These are phyloP conservation scores for Flaveria sonorensis DNA, from an alignment of 129 eudicot species.

Conservation along the genomic window DNA sequence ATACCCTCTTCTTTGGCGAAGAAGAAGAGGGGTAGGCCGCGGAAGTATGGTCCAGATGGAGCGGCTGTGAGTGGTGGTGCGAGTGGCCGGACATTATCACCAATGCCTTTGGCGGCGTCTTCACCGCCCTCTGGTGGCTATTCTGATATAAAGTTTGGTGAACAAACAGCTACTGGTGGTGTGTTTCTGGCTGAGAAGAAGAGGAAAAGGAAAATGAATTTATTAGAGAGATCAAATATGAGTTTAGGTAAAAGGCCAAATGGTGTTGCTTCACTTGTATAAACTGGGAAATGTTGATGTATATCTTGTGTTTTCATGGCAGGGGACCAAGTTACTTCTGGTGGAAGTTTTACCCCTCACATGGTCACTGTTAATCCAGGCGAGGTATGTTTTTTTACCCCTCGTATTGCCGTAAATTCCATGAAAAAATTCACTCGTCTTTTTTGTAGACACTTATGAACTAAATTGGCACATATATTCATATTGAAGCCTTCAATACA, in stretches of 20 bases:
- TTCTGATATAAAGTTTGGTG: constrained; percentile 39
- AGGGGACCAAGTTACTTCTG: constrained; percentile 42
- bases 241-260: constrained; percentile 43
- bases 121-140: constrained; percentile 45
- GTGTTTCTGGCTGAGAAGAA: constrained; percentile 42
- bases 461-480: background rate
- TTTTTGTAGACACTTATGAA: background rate
- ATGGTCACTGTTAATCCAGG: constrained; percentile 73
- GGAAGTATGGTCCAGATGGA: constrained; percentile 73
- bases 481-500: too few relatives aligned
- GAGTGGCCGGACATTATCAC: constrained; percentile 35
- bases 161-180: constrained; percentile 40
- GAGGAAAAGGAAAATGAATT: constrained; percentile 34
- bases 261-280: background rate
- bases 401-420: background rate
- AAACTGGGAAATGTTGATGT: background rate
- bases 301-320: background rate
- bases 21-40: constrained; percentile 87
- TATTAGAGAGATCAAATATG: constrained; percentile 52
- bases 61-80: constrained; percentile 17
- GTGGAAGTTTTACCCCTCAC: constrained; percentile 78
- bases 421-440: background rate
- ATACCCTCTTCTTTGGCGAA: constrained; percentile 43
- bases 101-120: constrained; percentile 47
- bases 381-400: constrained; percentile 57